phyloP scores from a whole-genome alignment of 768 basidiomycete species.

The Russula earlei region DNA sequence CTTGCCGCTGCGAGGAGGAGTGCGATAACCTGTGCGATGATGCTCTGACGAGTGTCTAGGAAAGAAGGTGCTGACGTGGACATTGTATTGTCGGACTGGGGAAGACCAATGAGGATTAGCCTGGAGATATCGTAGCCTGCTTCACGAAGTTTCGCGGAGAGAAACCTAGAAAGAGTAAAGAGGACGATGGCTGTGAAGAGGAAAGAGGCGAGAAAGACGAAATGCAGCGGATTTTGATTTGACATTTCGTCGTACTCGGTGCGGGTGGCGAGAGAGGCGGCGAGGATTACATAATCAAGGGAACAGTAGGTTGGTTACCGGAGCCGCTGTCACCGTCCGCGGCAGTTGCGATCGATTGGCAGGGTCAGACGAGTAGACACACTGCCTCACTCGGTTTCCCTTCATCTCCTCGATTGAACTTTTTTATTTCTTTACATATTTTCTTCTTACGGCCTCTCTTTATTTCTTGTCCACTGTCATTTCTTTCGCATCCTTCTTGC shows the following conservation, averaged over 20 bases:
- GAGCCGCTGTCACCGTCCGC: neutral
- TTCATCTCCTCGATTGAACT: slow-evolving; percentile 1
- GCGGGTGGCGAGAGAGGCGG: too few relatives aligned
- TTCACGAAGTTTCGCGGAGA: slow-evolving; percentile 36
- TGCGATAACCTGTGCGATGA: slow-evolving; percentile 39
- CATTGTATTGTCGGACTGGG: slow-evolving; percentile 25
- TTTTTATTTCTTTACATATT: neutral
- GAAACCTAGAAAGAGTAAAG: slow-evolving; percentile 33
- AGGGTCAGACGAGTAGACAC: neutral
- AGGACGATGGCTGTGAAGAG: slow-evolving; percentile 39
- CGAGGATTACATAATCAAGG: too few relatives aligned
- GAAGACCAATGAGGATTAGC: slow-evolving; percentile 56
- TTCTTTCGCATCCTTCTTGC: slow-evolving; percentile 9
- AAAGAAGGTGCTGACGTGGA: slow-evolving; percentile 9
- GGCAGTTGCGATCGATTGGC: neutral
- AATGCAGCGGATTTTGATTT: slow-evolving; percentile 46
- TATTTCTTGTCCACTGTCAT: slow-evolving; percentile 18
- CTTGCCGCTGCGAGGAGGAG: slow-evolving; percentile 42
- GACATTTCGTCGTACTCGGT: slow-evolving; percentile 42
- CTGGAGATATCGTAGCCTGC: slow-evolving; percentile 50
- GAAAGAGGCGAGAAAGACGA: slow-evolving; percentile 47
- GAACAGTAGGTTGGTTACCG: too few relatives aligned
- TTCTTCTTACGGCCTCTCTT: slow-evolving; percentile 17
- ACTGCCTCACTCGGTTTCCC: neutral
- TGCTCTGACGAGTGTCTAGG: slow-evolving; percentile 29